Evolutionary conservation across 495 filamentous ascomycete species (phyloP).

Genomic region (Penicillium daleae): DNA sequence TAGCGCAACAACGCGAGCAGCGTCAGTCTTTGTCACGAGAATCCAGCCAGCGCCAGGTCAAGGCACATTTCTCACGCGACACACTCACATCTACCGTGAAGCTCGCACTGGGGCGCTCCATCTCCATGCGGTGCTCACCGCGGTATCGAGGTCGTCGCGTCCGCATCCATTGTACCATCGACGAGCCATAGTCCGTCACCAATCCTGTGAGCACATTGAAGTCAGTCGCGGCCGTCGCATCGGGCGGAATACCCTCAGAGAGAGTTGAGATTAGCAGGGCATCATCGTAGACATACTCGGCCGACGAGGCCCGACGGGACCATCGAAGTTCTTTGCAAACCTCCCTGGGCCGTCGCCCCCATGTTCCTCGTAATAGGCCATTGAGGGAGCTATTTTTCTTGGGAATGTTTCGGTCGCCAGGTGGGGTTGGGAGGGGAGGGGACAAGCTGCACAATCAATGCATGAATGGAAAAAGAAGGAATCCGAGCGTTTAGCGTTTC

Average conservation of each 20-base stretch:
- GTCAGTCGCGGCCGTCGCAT: conserved; percentile 12
- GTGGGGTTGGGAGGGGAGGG: neutral
- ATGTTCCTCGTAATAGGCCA: conserved; percentile 51
- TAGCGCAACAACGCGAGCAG: neutral
- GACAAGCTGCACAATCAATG: neutral
- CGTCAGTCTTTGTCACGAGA: conserved; percentile 15
- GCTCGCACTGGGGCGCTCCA: conserved; percentile 81
- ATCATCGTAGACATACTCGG: conserved; percentile 40
- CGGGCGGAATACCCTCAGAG: neutral
- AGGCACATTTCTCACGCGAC: neutral
- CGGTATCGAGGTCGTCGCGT: conserved; percentile 77
- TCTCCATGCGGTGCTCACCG: conserved; percentile 66
- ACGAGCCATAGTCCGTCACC: conserved; percentile 94
- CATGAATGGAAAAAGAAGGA: neutral
- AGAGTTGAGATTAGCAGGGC: neutral
- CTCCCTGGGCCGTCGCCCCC: conserved; percentile 41
- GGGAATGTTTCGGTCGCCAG: neutral
- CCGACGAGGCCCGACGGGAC: conserved; percentile 44
- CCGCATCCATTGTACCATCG: conserved; percentile 91
- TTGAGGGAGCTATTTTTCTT: conserved; percentile 24
- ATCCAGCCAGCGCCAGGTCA: neutral
- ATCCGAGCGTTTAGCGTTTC: conserved; percentile 8
- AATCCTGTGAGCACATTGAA: conserved; percentile 46
- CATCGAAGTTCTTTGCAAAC: conserved; percentile 43
- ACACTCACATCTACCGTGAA: conserved; percentile 84